phyloP scores from a whole-genome alignment of 306 rosid genomes.

The Corylus americana region DNA sequence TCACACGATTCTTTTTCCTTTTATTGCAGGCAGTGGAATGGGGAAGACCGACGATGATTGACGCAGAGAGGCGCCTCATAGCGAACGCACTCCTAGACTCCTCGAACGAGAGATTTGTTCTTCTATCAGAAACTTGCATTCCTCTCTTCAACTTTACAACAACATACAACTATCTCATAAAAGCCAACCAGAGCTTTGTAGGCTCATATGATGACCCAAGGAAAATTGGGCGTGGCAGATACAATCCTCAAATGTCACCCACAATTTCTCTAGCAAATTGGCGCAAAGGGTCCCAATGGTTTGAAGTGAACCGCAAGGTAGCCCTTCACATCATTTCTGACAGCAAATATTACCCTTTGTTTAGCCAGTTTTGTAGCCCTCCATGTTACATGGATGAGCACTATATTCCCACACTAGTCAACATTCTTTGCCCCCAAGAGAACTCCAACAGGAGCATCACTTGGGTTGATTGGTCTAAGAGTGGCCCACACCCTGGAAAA shows the following conservation, averaged over 20 bases:
- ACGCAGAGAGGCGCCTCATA: slow-evolving; percentile 54
- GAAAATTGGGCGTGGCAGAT: slow-evolving; percentile 47
- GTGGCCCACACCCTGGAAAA: slow-evolving; percentile 53
- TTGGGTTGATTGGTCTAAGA: slow-evolving; percentile 67
- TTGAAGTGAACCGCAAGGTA: slow-evolving; percentile 38
- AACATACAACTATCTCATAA: slow-evolving; percentile 33
- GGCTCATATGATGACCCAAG: slow-evolving; percentile 55
- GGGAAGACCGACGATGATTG: slow-evolving; percentile 50
- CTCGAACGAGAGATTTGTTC: slow-evolving; percentile 48
- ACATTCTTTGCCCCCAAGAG: slow-evolving; percentile 29
- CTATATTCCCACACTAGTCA: slow-evolving; percentile 47
- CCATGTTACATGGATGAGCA: slow-evolving; percentile 69
- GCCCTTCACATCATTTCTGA: slow-evolving; percentile 47
- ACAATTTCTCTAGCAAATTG: slow-evolving; percentile 31
- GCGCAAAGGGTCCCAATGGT: slow-evolving; percentile 67
- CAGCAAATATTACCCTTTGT: slow-evolving; percentile 38
- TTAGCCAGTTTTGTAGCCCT: slow-evolving; percentile 38
- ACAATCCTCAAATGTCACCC: slow-evolving; percentile 47
- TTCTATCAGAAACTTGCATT: slow-evolving; percentile 49
- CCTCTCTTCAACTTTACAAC: slow-evolving; percentile 54
- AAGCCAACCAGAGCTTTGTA: slow-evolving; percentile 25
- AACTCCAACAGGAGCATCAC: slow-evolving; percentile 49
- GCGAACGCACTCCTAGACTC: slow-evolving; percentile 52
- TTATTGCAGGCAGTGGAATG: slow-evolving; percentile 39
- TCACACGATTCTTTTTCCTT: neutral